Evolutionary conservation across 2,329 filamentous ascomycete genomes (phyloP), one percentile per base, ranked within the genome.

Genomic region (Hymenoscyphus fructigenus): DNA sequence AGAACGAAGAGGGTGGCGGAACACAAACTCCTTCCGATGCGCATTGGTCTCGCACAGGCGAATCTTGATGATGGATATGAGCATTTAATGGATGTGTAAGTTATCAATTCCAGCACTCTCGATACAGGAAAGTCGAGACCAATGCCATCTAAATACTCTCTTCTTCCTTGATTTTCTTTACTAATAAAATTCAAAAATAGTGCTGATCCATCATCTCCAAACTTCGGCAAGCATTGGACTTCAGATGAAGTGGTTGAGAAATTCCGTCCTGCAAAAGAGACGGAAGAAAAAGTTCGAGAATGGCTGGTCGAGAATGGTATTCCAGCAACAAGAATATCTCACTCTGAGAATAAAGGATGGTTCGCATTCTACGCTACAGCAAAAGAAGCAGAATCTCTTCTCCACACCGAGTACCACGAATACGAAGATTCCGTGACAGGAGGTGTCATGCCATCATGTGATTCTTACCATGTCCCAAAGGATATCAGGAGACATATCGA

Each of bases 401-500:
- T 79, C n/a, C 71, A 73, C 62, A 85, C 67, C 7, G 65, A 71
- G 44, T 72, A 66, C 26, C 66, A 71, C 29, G 69, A 69, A 20
- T 73, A 68, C 41, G 85, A 90, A 73, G 85, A 88, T 73, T 63
- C 66, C 0, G 55, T 65, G 0, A 73, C 72, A 6, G 75, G 75
- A 9, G 71, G 71, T 44, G 53, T 71, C 7, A 74, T 72, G 56
- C 69, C 75, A 60, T 75, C 73, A 57, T 77, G 76, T 62, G 76
- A 78, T 78, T 79, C 17, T 12, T 78, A 69, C 73, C 78, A 79
- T 63, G 69, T 86, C 4, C 84, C 84, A 0, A 76, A 78, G 38
- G 68, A 79, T 56, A 67, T 86, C 15, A 77, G 78, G 50, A 64
- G 76, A 7, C 82, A 86, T 65, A 77, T 87, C 60, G 84, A 86